Evolutionary conservation across 2,329 filamentous ascomycete genomes (phyloP).

Genomic region (Botrytis paeoniae): DNA sequence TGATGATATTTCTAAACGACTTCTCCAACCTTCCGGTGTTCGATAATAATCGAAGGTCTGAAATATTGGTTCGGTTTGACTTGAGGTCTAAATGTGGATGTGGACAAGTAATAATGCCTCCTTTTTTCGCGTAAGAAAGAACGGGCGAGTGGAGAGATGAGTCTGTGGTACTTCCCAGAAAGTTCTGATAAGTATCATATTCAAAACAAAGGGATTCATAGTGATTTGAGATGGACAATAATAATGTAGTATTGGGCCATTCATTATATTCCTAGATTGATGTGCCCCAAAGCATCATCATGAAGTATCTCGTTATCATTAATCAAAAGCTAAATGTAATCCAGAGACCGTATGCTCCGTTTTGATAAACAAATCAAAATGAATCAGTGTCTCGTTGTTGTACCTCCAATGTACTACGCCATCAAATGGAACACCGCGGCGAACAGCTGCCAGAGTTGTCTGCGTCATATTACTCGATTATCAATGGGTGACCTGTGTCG

Average conservation of each 20-base stretch:
- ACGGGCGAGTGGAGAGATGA: neutral
- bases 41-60: neutral
- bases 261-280: neutral
- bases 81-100: neutral
- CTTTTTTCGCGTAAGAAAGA: no score
- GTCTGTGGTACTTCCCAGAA: neutral
- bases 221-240: neutral
- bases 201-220: neutral
- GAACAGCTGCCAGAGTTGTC: neutral
- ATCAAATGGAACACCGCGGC: neutral
- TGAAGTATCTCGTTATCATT: neutral
- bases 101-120: no score
- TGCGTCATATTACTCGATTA: neutral
- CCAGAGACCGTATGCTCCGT: neutral
- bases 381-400: neutral
- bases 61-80: neutral
- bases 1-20: neutral
- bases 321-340: neutral
- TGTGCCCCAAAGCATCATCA: neutral
- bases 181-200: neutral
- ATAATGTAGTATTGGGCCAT: neutral
- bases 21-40: fast-evolving
- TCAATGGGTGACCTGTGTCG: neutral
- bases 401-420: neutral
- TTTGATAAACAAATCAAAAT: neutral